Percentiles rank a stretch among this genome's conserved stretches.
Evolutionary conservation across 495 filamentous ascomycete genomes (phyloP).

Genomic region (Neurospora terricola): DNA sequence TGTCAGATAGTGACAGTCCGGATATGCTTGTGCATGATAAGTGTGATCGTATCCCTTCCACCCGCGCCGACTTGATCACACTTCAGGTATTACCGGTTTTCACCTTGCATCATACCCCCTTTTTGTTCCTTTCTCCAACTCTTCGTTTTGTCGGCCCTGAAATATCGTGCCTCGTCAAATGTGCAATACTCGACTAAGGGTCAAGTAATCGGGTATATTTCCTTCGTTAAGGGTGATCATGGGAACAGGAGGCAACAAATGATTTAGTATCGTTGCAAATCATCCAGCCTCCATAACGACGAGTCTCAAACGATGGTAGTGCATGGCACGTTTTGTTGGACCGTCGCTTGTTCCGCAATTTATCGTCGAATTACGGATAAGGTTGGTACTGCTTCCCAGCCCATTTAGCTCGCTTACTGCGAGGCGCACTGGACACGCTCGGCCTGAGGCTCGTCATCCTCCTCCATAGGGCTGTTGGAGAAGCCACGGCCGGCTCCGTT

Average conservation of each 20-base stretch:
- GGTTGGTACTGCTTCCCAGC: not conserved
- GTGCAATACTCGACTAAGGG: not conserved
- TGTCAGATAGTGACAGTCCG: not conserved
- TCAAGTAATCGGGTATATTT: not conserved
- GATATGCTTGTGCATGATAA: not conserved
- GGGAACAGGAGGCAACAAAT: not conserved
- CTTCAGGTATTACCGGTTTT: not conserved
- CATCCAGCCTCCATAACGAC: not conserved
- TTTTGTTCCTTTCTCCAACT: not conserved
- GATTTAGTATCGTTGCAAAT: not conserved
- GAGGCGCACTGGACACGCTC: constrained; percentile 97
- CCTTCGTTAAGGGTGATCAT: not conserved
- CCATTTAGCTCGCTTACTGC: constrained; percentile 53
- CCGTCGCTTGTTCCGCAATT: not conserved
- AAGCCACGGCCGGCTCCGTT: constrained; percentile 62
- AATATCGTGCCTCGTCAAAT: not conserved
- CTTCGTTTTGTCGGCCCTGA: not conserved
- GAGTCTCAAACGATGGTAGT: not conserved
- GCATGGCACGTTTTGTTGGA: not conserved
- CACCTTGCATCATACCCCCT: not conserved
- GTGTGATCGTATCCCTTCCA: not conserved
- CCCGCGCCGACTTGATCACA: not conserved
- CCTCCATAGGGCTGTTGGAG: constrained; percentile 53
- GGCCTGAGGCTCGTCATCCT: constrained; percentile 66
- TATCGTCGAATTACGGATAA: not conserved